phyloP scores from a whole-genome alignment of 2,329 filamentous ascomycete genomes.

The Epichloe gansuensis region DNA sequence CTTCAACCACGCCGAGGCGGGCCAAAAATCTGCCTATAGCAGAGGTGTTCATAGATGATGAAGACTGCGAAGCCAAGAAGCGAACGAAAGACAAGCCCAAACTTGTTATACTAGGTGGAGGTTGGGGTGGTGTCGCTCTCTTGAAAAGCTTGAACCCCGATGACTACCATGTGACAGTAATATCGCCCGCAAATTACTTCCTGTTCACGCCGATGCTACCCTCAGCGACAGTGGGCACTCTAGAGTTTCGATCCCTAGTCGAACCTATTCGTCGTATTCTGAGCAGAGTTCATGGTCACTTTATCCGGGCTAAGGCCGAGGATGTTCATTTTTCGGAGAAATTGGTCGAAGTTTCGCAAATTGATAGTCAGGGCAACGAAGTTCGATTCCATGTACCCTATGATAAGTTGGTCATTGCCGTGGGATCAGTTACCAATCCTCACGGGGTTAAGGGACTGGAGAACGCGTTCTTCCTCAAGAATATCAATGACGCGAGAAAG shows the following conservation, averaged over 20 bases:
- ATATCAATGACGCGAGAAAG: conserved; percentile 79
- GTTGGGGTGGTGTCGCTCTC: conserved; percentile 88
- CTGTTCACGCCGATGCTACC: conserved; percentile 97
- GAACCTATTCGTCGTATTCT: conserved; percentile 87
- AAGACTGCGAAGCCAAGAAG: conserved; percentile 60
- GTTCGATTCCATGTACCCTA: conserved; percentile 88
- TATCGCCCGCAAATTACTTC: conserved; percentile 94
- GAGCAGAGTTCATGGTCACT: conserved; percentile 68
- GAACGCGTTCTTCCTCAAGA: conserved; percentile 88
- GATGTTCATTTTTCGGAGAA: conserved; percentile 88
- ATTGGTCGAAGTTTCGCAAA: conserved; percentile 73
- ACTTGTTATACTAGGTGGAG: conserved; percentile 83
- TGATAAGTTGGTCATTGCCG: conserved; percentile 87
- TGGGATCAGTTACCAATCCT: conserved; percentile 85
- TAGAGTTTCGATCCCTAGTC: conserved; percentile 81
- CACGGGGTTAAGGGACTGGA: conserved; percentile 94
- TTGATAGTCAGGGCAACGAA: conserved; percentile 58
- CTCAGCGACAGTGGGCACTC: conserved; percentile 88
- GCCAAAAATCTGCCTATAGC: conserved; percentile 91
- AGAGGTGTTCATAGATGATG: conserved; percentile 78
- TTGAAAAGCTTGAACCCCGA: conserved; percentile 82
- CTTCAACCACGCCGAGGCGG: conserved; percentile 72
- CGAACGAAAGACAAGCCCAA: conserved; percentile 77
- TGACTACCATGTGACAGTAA: conserved; percentile 90
- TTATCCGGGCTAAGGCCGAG: conserved; percentile 74